Percentiles rank a stretch among this genome's conserved stretches.
phyloP scores from a whole-genome alignment of 768 basidiomycete genomes.

The Ramaria rubella region DNA sequence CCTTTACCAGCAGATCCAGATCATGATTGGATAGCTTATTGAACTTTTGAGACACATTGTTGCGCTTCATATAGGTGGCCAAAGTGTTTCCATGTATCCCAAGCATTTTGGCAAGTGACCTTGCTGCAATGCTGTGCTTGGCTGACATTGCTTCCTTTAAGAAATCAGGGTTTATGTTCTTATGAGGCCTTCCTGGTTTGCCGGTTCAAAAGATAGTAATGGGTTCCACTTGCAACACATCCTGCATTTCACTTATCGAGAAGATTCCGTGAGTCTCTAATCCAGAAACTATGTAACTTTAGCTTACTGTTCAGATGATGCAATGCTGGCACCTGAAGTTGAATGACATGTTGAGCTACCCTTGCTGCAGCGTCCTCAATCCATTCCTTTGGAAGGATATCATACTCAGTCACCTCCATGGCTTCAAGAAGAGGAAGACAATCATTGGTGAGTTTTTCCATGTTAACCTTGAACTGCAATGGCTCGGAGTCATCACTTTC shows the following conservation, averaged over 20 bases:
- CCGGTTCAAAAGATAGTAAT: background rate
- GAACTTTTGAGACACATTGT: background rate
- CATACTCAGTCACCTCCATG: too few relatives aligned
- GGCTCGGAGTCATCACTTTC: too few relatives aligned
- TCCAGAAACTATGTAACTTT: too few relatives aligned
- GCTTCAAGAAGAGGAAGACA: too few relatives aligned
- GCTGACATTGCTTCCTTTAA: background rate
- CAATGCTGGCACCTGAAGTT: too few relatives aligned
- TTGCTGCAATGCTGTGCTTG: background rate
- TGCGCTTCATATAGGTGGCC: background rate
- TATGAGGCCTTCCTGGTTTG: background rate
- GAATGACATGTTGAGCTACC: too few relatives aligned
- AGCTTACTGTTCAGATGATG: too few relatives aligned
- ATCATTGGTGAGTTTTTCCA: too few relatives aligned
- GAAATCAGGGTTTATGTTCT: background rate
- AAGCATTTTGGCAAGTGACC: background rate
- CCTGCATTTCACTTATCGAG: background rate
- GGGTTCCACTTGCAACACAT: background rate
- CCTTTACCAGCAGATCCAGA: background rate
- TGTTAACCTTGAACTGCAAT: too few relatives aligned
- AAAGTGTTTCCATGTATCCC: background rate
- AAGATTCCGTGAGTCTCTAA: too few relatives aligned
- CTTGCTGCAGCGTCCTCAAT: too few relatives aligned
- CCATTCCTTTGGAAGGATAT: too few relatives aligned
- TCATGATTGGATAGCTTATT: background rate